Conservation (phyloP, 306 rosid genomes). For the Astragalus glycyphyllos region DNA sequence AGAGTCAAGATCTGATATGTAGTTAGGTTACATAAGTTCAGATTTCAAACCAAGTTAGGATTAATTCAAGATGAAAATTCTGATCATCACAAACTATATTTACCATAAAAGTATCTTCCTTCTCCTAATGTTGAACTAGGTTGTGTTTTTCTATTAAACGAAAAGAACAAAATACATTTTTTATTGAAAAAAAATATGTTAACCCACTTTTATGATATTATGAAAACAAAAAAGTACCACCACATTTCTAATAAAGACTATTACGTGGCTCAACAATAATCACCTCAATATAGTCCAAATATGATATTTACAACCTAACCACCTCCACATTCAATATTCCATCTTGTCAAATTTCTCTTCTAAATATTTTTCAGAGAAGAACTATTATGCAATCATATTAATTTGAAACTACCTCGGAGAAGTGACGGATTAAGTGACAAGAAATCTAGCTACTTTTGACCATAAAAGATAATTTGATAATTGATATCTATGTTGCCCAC, state of each 20-base stretch:
- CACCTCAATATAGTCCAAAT: conserved; percentile 33
- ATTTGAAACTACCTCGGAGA: conserved; percentile 43
- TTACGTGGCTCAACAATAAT: conserved; percentile 45
- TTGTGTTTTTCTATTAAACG: conserved; percentile 18
- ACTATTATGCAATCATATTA: conserved; percentile 28
- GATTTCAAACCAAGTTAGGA: neutral
- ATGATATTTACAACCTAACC: conserved; percentile 28
- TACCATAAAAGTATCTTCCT: conserved; percentile 25
- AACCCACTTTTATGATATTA: neutral
- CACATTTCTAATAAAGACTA: conserved; percentile 9
- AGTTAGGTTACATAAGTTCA: conserved; percentile 19
- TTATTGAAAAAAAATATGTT: neutral
- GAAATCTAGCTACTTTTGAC: conserved; percentile 36
- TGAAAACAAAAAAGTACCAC: conserved; percentile 42
- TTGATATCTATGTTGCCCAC: conserved; percentile 35
- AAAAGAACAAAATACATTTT: conserved; percentile 17
- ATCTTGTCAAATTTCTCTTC: conserved; percentile 8
- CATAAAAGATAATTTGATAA: conserved; percentile 41
- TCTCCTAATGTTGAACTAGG: neutral
- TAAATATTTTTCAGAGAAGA: conserved; percentile 5
- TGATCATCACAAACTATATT: conserved; percentile 17
- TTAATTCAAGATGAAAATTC: neutral
- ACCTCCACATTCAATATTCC: conserved; percentile 6
- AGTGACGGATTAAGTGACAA: conserved; percentile 34
- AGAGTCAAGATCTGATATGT: neutral